Percentiles rank a stretch among this genome's conserved stretches.
phyloP scores from a whole-genome alignment of 2,329 filamentous ascomycete species.

The Uncinocarpus reesii region DNA sequence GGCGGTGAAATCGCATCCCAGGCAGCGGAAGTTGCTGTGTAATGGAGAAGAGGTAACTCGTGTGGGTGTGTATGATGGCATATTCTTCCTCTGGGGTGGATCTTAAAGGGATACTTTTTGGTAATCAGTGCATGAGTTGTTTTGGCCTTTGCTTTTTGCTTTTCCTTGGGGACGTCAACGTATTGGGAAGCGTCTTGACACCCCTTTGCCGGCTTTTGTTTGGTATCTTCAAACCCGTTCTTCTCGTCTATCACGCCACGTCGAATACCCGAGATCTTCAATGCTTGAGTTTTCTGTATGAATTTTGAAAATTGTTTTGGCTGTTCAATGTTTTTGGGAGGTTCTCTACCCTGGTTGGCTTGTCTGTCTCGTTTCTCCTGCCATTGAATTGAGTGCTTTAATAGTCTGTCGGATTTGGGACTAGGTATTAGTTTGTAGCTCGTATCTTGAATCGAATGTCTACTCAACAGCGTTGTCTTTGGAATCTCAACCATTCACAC shows the following conservation, averaged over 20 bases:
- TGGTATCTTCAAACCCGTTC: not conserved
- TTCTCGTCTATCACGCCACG: not conserved
- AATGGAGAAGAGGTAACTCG: not conserved
- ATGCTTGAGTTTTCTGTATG: not conserved
- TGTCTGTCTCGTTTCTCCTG: not conserved
- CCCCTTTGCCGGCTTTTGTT: not conserved
- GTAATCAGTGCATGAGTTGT: not conserved
- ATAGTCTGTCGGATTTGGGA: not conserved
- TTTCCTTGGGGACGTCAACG: not conserved
- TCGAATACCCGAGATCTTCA: not conserved
- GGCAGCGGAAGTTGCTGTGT: slow-evolving; percentile 22
- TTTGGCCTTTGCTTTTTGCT: not conserved
- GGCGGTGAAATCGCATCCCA: slow-evolving; percentile 38
- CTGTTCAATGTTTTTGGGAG: not conserved
- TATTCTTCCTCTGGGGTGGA: not conserved
- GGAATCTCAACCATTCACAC: not conserved
- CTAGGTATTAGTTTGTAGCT: too few species aligned
- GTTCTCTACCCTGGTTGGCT: not conserved
- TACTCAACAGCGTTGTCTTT: not conserved
- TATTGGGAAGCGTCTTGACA: not conserved
- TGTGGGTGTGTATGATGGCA: not conserved
- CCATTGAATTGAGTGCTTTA: not conserved
- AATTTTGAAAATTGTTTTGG: not conserved
- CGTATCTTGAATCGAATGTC: not conserved
- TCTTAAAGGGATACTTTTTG: not conserved